phyloP scores from a whole-genome alignment of 495 filamentous ascomycete genomes.

The Xylaria palmicola region DNA sequence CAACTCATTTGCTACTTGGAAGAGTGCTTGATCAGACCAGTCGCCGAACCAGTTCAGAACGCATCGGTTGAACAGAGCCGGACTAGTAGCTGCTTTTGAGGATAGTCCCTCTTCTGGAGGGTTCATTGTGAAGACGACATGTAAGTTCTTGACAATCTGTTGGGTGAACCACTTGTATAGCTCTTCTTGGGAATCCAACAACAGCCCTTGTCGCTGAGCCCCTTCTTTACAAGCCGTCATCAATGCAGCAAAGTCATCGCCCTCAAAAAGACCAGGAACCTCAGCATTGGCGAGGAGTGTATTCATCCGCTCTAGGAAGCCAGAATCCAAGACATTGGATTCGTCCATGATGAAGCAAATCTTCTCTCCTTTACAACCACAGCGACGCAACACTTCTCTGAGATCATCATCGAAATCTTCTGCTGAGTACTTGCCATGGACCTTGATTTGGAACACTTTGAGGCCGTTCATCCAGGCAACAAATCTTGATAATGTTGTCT shows the following conservation, averaged over 20 bases:
- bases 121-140: slow-evolving; percentile 99
- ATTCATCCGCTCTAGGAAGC: slow-evolving; percentile 99
- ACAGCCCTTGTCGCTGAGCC: slow-evolving; percentile 89
- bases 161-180: slow-evolving; percentile 99
- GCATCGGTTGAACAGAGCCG: slow-evolving; percentile 97
- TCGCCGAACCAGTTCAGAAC: slow-evolving; percentile 99
- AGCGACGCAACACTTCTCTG: slow-evolving; percentile 85
- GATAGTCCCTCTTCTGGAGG: slow-evolving; percentile 94
- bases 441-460: slow-evolving; percentile 99
- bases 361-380: slow-evolving; percentile 97
- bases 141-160: slow-evolving; percentile 97
- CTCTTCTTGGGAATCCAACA: slow-evolving; percentile 96
- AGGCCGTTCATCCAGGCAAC: slow-evolving; percentile 99
- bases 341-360: slow-evolving; percentile 99
- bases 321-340: slow-evolving; percentile 95
- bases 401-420: slow-evolving; percentile 99
- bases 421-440: slow-evolving; percentile 96
- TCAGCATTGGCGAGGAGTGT: slow-evolving; percentile 97
- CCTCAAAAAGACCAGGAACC: slow-evolving; percentile 96
- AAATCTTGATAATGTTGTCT: slow-evolving; percentile 96
- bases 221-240: slow-evolving; percentile 99
- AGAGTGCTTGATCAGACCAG: slow-evolving; percentile 98
- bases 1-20: slow-evolving; percentile 94
- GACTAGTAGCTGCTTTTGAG: slow-evolving; percentile 94
- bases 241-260: slow-evolving; percentile 89